Evolutionary conservation across 768 basidiomycete genomes (phyloP), one percentile per base, ranked within the genome.

Genomic region (Trichaptum fuscoviolaceum): DNA sequence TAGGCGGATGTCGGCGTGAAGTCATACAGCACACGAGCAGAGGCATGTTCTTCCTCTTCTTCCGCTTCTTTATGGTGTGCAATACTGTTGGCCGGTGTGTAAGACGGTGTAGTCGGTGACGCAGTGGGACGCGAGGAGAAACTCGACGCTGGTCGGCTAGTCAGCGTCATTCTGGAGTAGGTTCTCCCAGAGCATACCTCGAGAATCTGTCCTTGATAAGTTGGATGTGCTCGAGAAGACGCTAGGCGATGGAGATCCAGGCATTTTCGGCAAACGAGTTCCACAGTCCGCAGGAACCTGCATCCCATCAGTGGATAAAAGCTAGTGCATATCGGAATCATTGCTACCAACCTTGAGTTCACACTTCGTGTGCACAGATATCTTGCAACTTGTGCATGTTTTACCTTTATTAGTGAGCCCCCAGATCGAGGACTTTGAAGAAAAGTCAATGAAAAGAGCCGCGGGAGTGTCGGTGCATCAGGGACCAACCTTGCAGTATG

Each of bases 391-490:
- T 73, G 82, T 88, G 78, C 93, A 94, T 7, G 89, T 92, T 78
- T 93, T 94, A 35, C 93, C 93, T 73, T 92, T 90, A 75, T 92
- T 93, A 73, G 85, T 90, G 58, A 94, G 78, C 9, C 93, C 93
- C 92, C 93, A 94, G 34, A 95, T 93, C 8, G 90, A 90, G 10
- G 88, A 82, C 92, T 93, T 66, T 57, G 58, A n/a, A 61, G 27
- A 60, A 42, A 64, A 68, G 18, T 25, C 23, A 24, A 8, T 9
- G 27, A 36, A 63, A 34, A 58, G 6, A 26, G 60, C 36, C n/a
- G 25, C 63, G 34, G n/a, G 8, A 30, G 30, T 30, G 30, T 30
- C 8, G 2, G 30, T 30, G 30, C 8, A 30, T 30, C 8, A 30
- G 8, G 30, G 30, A 30, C 80, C 35, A 68, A 89, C 92, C 84